phyloP scores from a whole-genome alignment of 768 basidiomycete genomes.

The Boletus bicolor region DNA sequence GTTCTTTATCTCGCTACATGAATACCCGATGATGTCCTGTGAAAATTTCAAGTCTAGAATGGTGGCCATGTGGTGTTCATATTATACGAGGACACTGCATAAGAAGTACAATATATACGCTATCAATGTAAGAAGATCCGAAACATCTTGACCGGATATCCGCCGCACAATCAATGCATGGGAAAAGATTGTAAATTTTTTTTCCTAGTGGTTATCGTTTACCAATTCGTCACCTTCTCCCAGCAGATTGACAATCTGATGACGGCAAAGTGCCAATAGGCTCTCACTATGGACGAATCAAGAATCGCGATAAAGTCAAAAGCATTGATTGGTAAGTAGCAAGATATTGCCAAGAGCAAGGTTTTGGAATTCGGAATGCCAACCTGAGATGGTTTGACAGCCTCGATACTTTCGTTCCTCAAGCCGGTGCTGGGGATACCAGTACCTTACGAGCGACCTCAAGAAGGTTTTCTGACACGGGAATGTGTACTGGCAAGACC shows the following conservation, averaged over 20 bases:
- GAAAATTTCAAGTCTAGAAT: not conserved
- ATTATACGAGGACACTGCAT: too few relatives aligned
- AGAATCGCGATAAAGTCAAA: not conserved
- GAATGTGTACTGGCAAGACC: conserved; percentile 38
- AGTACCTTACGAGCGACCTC: conserved; percentile 31
- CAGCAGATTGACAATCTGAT: conserved; percentile 5
- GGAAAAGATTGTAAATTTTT: not conserved
- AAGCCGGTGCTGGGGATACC: too few relatives aligned
- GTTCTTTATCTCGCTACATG: too few relatives aligned
- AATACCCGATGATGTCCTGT: not conserved
- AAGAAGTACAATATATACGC: not conserved
- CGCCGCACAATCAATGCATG: not conserved
- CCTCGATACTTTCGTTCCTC: not conserved
- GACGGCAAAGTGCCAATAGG: not conserved
- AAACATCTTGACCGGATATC: conserved; percentile 1
- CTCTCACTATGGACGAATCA: not conserved
- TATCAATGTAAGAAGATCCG: conserved; percentile 6
- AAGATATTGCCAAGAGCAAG: not conserved
- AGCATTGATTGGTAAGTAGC: not conserved
- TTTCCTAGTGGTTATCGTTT: not conserved
- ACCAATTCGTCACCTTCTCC: not conserved
- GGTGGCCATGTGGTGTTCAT: not conserved
- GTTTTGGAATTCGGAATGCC: not conserved
- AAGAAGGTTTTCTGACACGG: conserved; percentile 17
- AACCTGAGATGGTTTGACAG: not conserved